Evolutionary conservation across 1,284 basidiomycete genomes (phyloP), one percentile per base, ranked within the genome.

Genomic region (Inonotus hispidus): DNA sequence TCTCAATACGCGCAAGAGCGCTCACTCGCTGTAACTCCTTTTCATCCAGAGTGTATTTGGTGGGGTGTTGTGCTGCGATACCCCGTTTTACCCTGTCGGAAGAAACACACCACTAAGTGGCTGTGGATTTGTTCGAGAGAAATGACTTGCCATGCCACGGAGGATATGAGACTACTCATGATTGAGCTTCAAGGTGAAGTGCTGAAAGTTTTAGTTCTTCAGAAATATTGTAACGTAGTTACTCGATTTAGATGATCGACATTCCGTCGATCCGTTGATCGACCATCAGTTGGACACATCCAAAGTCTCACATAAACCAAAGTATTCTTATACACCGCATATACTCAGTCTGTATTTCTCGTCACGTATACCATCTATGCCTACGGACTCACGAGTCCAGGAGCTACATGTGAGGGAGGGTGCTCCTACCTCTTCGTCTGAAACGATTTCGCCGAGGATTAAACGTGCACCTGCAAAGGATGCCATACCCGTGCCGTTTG

Each of bases 21-120:
- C 92, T 93, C 53, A 99, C 93, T 45, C 97, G 87, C 70, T 91
- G 87, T 38, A 99, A 80, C 75, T 99, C 96, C 52, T 83, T 78
- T 68, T 97, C 93, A 71, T 98, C 93, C 46, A 99, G 84, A 60
- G 92, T 82, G 73, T 98, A 98, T 77, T 92, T 94, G 70, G 79
- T 76, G 3, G 97, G 96, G 68, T 95, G 83, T 64, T 82, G 82
- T 1, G 81, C 79, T 19, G 94, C 79, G 25, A 86, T 82, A 10
- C 96, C 95, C 62, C 92, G 83, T 65, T 85, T 87, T 43, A 98
- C 89, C 96, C 96, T 90, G 60, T 14, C n/a, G 4, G 4, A 11
- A 11, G 58, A 6, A n/a, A n/a, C n/a, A n/a, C n/a, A n/a, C n/a
- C n/a, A n/a, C n/a, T n/a, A n/a, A n/a, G n/a, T n/a, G n/a, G n/a